Evolutionary conservation across 2,329 filamentous ascomycete genomes (phyloP).

Genomic region (Aureobasidium pullulans): DNA sequence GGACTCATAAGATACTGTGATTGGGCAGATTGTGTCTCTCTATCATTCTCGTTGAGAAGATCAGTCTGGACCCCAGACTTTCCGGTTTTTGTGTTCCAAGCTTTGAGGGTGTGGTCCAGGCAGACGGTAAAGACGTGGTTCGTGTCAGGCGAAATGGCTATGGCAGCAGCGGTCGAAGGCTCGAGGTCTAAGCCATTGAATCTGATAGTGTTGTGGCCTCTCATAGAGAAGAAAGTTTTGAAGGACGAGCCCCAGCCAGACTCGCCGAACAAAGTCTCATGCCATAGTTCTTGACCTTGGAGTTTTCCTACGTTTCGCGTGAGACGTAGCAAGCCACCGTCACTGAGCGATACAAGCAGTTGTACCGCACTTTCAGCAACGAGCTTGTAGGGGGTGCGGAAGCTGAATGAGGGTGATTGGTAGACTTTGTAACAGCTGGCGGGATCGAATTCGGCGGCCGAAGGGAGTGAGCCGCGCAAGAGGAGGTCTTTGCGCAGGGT

Average conservation of each 20-base stretch:
- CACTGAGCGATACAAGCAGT: conserved; percentile 71
- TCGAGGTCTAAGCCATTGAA: conserved; percentile 61
- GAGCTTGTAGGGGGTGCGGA: conserved; percentile 74
- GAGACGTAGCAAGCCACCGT: conserved; percentile 67
- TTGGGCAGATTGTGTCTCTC: conserved; percentile 52
- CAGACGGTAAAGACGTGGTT: conserved; percentile 69
- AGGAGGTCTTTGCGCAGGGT: conserved; percentile 80
- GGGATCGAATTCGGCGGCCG: conserved; percentile 65
- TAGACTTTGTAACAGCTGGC: conserved; percentile 66
- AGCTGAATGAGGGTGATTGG: conserved; percentile 63
- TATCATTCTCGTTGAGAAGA: conserved; percentile 54
- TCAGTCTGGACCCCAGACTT: conserved; percentile 71
- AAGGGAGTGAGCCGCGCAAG: conserved; percentile 45
- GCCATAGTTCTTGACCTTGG: conserved; percentile 47
- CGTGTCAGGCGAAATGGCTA: conserved; percentile 38
- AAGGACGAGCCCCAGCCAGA: conserved; percentile 63
- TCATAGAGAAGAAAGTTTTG: conserved; percentile 59
- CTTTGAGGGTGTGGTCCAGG: conserved; percentile 78
- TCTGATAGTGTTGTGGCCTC: conserved; percentile 55
- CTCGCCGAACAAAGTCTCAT: conserved; percentile 63
- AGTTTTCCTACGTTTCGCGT: conserved; percentile 46
- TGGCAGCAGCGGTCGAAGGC: conserved; percentile 58
- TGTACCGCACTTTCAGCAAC: conserved; percentile 65
- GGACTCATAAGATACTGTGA: conserved; percentile 74
- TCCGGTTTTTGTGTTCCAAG: conserved; percentile 82